These are phyloP conservation scores for Stentor roeselii DNA, from an alignment of 73 alveolate species.

Conservation along the genomic window DNA sequence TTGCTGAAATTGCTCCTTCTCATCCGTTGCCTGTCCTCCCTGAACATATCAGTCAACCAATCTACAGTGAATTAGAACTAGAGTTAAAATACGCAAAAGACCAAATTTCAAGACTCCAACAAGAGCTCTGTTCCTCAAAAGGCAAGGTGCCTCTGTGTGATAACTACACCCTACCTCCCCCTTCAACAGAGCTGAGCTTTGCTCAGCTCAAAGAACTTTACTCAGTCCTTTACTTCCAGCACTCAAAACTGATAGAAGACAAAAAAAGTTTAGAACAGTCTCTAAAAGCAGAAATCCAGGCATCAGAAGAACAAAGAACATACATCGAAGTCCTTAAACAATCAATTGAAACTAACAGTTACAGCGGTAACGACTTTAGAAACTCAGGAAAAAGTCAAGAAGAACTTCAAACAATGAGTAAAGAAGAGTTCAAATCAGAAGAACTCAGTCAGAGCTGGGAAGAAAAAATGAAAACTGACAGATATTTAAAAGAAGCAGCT, in stretches of 20 bases:
- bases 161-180: slow-evolving; percentile 15
- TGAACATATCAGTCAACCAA: slow-evolving; percentile 29
- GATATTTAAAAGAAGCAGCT: slow-evolving; percentile 6
- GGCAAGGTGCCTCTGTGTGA: slow-evolving; percentile 9
- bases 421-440: neutral
- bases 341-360: neutral
- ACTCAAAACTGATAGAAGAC: neutral
- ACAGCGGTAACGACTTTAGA: neutral
- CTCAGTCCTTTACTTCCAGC: slow-evolving; percentile 21
- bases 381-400: neutral
- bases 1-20: slow-evolving; percentile 59
- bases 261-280: slow-evolving; percentile 15
- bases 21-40: slow-evolving; percentile 73
- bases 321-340: slow-evolving; percentile 18
- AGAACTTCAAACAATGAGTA: neutral
- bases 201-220: slow-evolving; percentile 5
- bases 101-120: neutral
- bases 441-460: neutral
- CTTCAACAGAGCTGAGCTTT: neutral
- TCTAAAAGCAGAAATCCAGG: neutral
- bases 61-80: neutral
- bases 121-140: neutral
- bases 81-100: neutral
- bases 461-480: neutral
- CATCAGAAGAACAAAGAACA: slow-evolving; percentile 26